Evolutionary conservation across 352 stramenopile species (phyloP).

Genomic region (Phytopythium vexans): DNA sequence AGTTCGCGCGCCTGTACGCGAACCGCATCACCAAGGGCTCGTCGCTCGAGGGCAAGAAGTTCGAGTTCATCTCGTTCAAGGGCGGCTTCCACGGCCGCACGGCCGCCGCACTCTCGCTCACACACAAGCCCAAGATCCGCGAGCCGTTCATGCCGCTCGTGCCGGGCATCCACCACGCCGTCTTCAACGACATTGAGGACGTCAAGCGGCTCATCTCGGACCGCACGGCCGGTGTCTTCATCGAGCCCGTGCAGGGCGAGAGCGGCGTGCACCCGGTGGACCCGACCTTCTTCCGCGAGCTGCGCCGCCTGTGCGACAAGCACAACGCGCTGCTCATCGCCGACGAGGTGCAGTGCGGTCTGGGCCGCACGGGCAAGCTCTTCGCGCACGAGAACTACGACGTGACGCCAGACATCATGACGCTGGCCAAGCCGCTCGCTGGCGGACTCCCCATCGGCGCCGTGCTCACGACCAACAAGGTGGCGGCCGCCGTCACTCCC

Average conservation of each 20-base stretch:
- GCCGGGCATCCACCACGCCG: constrained; percentile 64
- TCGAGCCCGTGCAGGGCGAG: constrained; percentile 90
- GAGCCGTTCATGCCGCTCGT: constrained; percentile 82
- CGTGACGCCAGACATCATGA: constrained; percentile 95
- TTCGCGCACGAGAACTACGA: constrained; percentile 95
- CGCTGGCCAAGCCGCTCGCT: constrained; percentile 96
- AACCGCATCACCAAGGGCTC: constrained; percentile 63
- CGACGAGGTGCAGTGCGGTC: constrained; percentile 98
- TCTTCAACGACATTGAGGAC: constrained; percentile 84
- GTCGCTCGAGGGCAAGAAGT: constrained; percentile 70
- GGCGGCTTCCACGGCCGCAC: constrained; percentile 84
- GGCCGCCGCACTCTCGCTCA: constrained; percentile 70
- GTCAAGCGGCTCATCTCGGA: constrained; percentile 72
- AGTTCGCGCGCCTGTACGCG: constrained; percentile 82
- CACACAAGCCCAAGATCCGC: constrained; percentile 87
- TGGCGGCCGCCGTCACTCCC: constrained; percentile 87
- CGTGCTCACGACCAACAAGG: constrained; percentile 91
- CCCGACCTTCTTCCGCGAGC: constrained; percentile 88
- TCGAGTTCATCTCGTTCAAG: constrained; percentile 87
- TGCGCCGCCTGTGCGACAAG: constrained; percentile 92
- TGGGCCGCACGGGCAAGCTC: constrained; percentile 94
- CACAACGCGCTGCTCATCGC: constrained; percentile 95
- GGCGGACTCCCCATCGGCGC: constrained; percentile 96
- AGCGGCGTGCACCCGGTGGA: constrained; percentile 92
- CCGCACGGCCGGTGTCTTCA: constrained; percentile 72